phyloP scores from a whole-genome alignment of 768 basidiomycete genomes.

The Xanthoconium purpureum region DNA sequence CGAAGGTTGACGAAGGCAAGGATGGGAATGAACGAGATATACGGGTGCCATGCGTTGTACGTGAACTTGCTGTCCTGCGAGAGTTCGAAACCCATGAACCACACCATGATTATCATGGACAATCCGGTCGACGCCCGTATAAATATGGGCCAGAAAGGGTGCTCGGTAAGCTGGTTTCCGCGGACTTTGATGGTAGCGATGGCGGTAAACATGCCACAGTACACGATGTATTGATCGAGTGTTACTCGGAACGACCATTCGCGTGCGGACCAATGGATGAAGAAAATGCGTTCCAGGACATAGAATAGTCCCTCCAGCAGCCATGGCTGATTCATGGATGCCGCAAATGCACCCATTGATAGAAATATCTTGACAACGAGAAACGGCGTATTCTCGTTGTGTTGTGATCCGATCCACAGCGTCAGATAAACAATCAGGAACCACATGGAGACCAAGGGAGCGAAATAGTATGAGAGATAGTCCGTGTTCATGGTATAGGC shows the following conservation, averaged over 20 bases:
- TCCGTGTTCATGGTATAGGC: conserved; percentile 91
- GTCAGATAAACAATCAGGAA: conserved; percentile 84
- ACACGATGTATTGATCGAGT: conserved; percentile 87
- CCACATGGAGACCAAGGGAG: conserved; percentile 89
- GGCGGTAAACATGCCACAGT: conserved; percentile 79
- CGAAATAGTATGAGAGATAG: conserved; percentile 89
- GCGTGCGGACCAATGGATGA: conserved; percentile 76
- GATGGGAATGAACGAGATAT: conserved; percentile 78
- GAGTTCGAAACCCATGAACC: conserved; percentile 86
- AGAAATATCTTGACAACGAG: conserved; percentile 66
- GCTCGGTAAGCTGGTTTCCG: conserved; percentile 67
- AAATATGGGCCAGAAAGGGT: conserved; percentile 58
- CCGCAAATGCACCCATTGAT: conserved; percentile 61
- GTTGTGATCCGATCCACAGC: conserved; percentile 63
- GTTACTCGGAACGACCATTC: conserved; percentile 90
- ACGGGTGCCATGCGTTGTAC: conserved; percentile 86
- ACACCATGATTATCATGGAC: conserved; percentile 55
- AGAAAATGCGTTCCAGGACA: conserved; percentile 60
- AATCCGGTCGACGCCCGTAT: conserved; percentile 47
- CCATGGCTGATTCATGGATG: conserved; percentile 62
- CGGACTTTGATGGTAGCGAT: conserved; percentile 72
- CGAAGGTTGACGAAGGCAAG: conserved; percentile 71
- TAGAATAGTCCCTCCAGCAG: conserved; percentile 63
- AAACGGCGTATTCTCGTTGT: conserved; percentile 69
- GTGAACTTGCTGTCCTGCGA: conserved; percentile 72